Evolutionary conservation across 2,329 filamentous ascomycete genomes (phyloP).

Genomic region (Sclerotinia spermophila): DNA sequence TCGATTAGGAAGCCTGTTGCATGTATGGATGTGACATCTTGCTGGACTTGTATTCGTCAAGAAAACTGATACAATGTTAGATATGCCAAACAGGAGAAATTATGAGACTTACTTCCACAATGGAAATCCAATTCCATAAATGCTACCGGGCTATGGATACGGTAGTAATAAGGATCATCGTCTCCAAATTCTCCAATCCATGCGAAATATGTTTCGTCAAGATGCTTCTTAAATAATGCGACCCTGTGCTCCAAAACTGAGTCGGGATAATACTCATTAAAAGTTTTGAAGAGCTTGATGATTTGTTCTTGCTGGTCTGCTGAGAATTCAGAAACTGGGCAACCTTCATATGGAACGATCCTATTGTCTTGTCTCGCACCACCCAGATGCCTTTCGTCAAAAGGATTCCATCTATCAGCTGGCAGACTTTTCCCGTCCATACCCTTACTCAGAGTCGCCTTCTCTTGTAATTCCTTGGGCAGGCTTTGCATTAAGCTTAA

Average conservation of each 20-base stretch:
- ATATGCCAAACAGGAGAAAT: background rate
- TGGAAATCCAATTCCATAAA: conserved; percentile 78
- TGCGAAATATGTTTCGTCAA: conserved; percentile 71
- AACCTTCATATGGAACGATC: conserved; percentile 67
- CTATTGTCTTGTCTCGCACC: conserved; percentile 78
- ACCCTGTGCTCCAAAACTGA: conserved; percentile 53
- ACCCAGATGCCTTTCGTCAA: conserved; percentile 74
- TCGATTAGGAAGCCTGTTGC: conserved; percentile 67
- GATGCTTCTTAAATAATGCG: conserved; percentile 50
- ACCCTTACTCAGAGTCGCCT: conserved; percentile 35
- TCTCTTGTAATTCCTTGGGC: conserved; percentile 31
- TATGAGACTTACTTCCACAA: conserved; percentile 48
- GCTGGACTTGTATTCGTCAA: conserved; percentile 68
- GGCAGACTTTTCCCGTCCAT: conserved; percentile 38
- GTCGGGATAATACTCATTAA: conserved; percentile 63
- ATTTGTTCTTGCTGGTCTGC: conserved; percentile 51
- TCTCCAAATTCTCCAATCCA: conserved; percentile 72
- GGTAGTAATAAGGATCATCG: conserved; percentile 71
- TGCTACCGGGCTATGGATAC: conserved; percentile 72
- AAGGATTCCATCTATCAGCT: conserved; percentile 69
- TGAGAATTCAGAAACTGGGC: conserved; percentile 50
- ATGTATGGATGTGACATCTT: conserved; percentile 76
- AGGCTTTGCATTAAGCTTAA: conserved; percentile 35
- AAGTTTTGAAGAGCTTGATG: conserved; percentile 58
- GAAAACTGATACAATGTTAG: conserved; percentile 51